phyloP scores from a whole-genome alignment of 78 protist genomes.

The Dictyostelium brefeldianum region DNA sequence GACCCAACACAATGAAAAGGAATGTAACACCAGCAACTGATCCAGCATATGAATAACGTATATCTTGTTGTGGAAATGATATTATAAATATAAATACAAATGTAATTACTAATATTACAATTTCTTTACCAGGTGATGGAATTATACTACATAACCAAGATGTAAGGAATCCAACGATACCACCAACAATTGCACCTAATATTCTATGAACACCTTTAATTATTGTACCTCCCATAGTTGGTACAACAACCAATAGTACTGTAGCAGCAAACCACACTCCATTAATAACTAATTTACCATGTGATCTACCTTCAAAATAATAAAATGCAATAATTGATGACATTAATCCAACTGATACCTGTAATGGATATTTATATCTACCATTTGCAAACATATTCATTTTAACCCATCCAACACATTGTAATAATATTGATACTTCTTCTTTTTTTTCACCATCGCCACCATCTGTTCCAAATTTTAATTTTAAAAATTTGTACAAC shows the following conservation, averaged over 20 bases:
- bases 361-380: constrained; percentile 56
- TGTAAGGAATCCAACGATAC: constrained; percentile 17
- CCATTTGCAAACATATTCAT: neutral
- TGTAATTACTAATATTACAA: neutral
- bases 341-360: constrained; percentile 31
- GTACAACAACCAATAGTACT: constrained; percentile 38
- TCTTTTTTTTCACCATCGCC: neutral
- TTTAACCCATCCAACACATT: neutral
- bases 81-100: constrained; percentile 11
- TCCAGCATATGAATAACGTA: constrained; percentile 33
- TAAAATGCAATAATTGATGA: constrained; percentile 7
- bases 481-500: too few species aligned
- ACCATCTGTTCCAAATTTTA: neutral
- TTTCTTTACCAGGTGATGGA: constrained; percentile 16
- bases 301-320: constrained; percentile 16
- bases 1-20: constrained; percentile 15
- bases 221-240: constrained; percentile 42
- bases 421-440: neutral
- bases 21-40: constrained; percentile 37
- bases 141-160: constrained; percentile 8
- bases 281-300: constrained; percentile 4
- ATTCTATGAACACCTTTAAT: constrained; percentile 52
- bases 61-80: constrained; percentile 60
- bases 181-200: constrained; percentile 47
- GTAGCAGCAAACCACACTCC: constrained; percentile 70